Conservation (phyloP, 1,139 yeast genomes). For the Nakaseomyces sp. region DNA sequence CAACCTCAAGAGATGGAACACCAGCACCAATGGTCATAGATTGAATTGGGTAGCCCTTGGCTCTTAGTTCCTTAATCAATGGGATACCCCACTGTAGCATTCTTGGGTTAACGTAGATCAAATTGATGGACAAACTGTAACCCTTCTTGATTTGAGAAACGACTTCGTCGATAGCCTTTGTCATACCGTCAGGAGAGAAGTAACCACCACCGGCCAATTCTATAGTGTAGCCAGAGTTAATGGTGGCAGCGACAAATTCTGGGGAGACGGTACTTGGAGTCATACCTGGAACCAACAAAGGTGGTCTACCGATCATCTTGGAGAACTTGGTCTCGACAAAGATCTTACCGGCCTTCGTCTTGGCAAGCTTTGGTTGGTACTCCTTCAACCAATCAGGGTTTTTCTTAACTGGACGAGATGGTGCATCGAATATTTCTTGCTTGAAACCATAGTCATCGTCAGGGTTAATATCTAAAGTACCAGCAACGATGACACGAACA, state of each 20-base stretch:
- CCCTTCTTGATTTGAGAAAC: constrained; percentile 66
- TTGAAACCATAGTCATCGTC: constrained; percentile 85
- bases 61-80: constrained; percentile 78
- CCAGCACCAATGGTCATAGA: constrained; percentile 98
- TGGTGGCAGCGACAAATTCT: constrained; percentile 83
- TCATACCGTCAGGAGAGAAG: constrained; percentile 63
- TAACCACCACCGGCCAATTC: constrained; percentile 99
- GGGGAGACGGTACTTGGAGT: constrained; percentile 96
- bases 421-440: constrained; percentile 81
- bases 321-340: constrained; percentile 93
- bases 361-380: constrained; percentile 76
- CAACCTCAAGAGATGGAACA: constrained; percentile 96
- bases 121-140: constrained; percentile 80
- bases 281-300: constrained; percentile 98
- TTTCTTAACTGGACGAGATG: constrained; percentile 56
- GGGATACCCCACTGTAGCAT: constrained; percentile 99
- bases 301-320: constrained; percentile 87
- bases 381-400: constrained; percentile 89
- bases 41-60: constrained; percentile 89
- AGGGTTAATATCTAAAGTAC: constrained; percentile 64
- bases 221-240: constrained; percentile 93
- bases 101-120: constrained; percentile 92
- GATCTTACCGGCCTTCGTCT: constrained; percentile 60
- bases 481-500: constrained; percentile 86
- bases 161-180: constrained; percentile 66